Conservation (phyloP, 306 rosid genomes). For the Fagus crenata region DNA sequence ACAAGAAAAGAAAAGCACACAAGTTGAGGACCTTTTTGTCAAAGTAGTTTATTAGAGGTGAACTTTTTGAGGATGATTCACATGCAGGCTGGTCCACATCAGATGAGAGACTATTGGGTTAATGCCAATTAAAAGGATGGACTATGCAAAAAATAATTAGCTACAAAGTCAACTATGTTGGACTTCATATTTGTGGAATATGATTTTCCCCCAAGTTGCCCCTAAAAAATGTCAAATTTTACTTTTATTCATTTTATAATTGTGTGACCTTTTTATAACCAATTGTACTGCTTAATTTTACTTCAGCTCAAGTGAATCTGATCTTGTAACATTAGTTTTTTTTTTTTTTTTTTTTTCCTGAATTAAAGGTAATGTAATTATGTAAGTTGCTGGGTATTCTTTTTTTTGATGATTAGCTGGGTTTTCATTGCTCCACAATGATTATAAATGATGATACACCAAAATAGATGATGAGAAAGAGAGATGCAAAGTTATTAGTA, state of each 20-base stretch:
- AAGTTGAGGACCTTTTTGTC: too few relatives aligned
- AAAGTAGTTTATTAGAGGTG: too few relatives aligned
- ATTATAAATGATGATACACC: background rate
- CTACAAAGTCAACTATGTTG: conserved; percentile 15
- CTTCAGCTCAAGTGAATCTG: background rate
- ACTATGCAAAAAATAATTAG: background rate
- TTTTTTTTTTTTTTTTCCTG: background rate
- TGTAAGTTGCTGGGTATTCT: background rate
- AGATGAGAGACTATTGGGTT: too few relatives aligned
- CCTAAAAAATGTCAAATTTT: background rate
- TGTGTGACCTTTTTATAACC: background rate
- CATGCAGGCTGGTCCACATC: too few relatives aligned
- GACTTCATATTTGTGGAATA: background rate
- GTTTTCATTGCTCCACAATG: background rate
- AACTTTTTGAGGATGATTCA: too few relatives aligned
- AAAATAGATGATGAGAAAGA: background rate
- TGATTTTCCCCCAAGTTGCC: conserved; percentile 1
- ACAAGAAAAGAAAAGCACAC: too few relatives aligned
- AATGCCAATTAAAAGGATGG: background rate
- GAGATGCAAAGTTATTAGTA: background rate
- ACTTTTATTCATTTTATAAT: background rate
- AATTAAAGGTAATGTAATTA: background rate
- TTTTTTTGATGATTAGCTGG: background rate
- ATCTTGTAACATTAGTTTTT: background rate
- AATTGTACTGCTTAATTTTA: background rate